Conservation (phyloP, 176 grass and related monocot species). For the Secale cereale region DNA sequence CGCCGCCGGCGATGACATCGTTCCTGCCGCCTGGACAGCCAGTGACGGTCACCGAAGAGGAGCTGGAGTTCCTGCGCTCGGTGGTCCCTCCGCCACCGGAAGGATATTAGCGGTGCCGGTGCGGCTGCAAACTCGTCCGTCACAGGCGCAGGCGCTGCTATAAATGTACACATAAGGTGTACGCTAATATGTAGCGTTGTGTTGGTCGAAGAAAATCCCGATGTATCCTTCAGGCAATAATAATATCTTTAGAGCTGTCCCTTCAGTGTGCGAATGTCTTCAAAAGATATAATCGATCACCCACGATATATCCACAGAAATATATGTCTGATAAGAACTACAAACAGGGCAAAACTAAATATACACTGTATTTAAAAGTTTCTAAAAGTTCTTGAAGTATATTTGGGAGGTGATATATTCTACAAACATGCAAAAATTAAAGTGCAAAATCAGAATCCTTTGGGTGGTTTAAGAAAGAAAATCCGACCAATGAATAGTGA, state of each 20-base stretch:
- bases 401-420: too few relatives aligned
- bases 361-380: background rate
- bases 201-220: background rate
- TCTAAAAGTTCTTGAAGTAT: background rate
- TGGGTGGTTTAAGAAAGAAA: too few relatives aligned
- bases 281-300: background rate
- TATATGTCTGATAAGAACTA: background rate
- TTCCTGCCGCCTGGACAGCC: background rate
- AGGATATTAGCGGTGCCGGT: background rate
- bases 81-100: background rate
- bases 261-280: background rate
- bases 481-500: too few relatives aligned
- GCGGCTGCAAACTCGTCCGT: background rate
- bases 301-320: background rate
- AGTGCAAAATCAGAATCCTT: too few relatives aligned
- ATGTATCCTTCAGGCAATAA: background rate
- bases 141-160: background rate
- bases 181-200: background rate
- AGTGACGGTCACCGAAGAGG: slow-evolving; percentile 1
- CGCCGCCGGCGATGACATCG: background rate
- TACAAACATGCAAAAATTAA: too few relatives aligned
- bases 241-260: background rate
- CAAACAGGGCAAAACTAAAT: background rate
- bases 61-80: slow-evolving; percentile 1
- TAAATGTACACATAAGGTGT: background rate